Evolutionary conservation across 106 monocot genomes (phyloP).

Genomic region (Amphibolis antarctica): DNA sequence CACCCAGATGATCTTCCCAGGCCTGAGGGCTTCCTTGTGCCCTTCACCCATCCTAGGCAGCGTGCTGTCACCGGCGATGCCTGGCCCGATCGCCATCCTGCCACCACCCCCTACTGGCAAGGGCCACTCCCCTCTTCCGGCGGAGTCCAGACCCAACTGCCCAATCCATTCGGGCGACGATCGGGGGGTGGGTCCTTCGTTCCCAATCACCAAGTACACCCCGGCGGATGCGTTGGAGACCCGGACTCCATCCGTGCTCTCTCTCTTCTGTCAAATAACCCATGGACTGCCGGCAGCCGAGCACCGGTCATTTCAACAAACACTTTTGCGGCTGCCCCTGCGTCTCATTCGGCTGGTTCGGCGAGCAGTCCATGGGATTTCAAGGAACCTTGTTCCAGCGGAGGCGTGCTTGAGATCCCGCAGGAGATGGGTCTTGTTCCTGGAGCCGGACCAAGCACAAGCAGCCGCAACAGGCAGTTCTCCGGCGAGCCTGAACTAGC

Average conservation of each 20-base stretch:
- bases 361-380: constrained; percentile 16
- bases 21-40: constrained; percentile 41
- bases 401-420: constrained; percentile 13
- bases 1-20: constrained; percentile 32
- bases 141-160: neutral
- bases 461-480: neutral
- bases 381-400: constrained; percentile 12
- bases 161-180: constrained; percentile 15
- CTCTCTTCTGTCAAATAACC: constrained; percentile 99
- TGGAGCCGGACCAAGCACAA: neutral
- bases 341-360: constrained; percentile 13
- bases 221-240: constrained; percentile 36
- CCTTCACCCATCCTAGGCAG: constrained; percentile 35
- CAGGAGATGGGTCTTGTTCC: constrained; percentile 23
- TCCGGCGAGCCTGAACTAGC: neutral
- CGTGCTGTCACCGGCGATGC: constrained; percentile 16
- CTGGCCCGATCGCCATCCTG: constrained; percentile 23
- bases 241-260: constrained; percentile 91
- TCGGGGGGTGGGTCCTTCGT: constrained; percentile 2
- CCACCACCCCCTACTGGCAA: neutral
- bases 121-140: neutral
- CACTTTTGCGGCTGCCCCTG: constrained; percentile 8
- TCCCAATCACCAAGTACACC: constrained; percentile 20
- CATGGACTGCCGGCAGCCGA: constrained; percentile 29
- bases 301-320: constrained; percentile 9